phyloP scores from a whole-genome alignment of 2,329 filamentous ascomycete species.

The Hypoxylon sp. region DNA sequence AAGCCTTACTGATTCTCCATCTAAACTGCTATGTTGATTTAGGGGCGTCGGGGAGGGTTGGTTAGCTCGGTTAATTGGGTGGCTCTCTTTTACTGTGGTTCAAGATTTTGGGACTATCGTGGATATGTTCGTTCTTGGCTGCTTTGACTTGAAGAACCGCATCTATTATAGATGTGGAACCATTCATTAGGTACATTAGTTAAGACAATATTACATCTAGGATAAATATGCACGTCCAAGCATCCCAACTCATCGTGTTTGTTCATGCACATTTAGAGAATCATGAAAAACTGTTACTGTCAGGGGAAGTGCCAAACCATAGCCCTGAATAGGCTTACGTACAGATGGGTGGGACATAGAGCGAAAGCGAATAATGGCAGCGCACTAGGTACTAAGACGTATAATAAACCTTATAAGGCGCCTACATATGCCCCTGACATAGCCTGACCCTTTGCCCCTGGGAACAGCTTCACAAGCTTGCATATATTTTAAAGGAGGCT shows the following conservation, averaged over 20 bases:
- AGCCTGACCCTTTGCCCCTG: too few relatives aligned
- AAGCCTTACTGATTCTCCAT: slow-evolving; percentile 46
- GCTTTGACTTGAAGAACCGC: background rate
- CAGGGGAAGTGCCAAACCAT: too few relatives aligned
- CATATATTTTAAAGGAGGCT: too few relatives aligned
- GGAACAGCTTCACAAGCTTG: too few relatives aligned
- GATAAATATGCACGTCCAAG: background rate
- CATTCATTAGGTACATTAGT: background rate
- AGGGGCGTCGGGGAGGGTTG: background rate
- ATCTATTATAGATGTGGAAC: background rate
- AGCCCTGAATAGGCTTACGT: too few relatives aligned
- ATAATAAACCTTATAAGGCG: too few relatives aligned
- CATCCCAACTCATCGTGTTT: background rate
- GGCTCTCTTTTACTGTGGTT: background rate
- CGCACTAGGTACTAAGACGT: too few relatives aligned
- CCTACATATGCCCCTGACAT: too few relatives aligned
- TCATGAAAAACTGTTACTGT: too few relatives aligned
- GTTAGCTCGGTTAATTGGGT: background rate
- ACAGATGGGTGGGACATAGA: too few relatives aligned
- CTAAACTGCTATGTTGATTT: background rate
- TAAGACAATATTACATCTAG: background rate
- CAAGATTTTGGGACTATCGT: background rate
- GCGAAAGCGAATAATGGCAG: too few relatives aligned
- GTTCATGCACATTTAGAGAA: background rate
- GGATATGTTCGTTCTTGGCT: background rate